Conservation (phyloP, 148 eudicot genomes). For the Rhododendron kiyosumense region DNA sequence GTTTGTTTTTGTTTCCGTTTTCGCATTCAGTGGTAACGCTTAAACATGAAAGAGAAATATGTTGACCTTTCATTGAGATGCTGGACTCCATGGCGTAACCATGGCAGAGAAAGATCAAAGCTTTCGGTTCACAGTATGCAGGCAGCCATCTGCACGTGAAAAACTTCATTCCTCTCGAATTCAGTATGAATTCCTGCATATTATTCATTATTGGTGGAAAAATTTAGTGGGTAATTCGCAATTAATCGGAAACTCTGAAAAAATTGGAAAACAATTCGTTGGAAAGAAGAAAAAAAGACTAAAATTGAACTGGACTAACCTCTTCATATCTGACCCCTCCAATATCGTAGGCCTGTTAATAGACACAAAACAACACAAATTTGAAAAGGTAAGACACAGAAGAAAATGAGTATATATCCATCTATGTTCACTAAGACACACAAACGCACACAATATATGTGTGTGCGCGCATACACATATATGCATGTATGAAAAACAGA, state of each 20-base stretch:
- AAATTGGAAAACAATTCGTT: neutral
- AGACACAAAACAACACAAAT: neutral
- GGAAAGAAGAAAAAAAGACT: neutral
- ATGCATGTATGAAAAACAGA: neutral
- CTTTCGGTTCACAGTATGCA: neutral
- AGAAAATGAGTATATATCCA: neutral
- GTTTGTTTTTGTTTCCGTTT: neutral
- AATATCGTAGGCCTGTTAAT: slow-evolving; percentile 9
- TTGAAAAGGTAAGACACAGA: neutral
- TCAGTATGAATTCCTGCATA: neutral
- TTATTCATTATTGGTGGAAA: neutral
- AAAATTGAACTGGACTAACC: slow-evolving; percentile 7
- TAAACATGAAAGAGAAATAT: neutral
- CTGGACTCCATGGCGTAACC: neutral
- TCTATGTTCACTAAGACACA: neutral
- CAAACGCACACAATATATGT: too few relatives aligned
- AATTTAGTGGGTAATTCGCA: neutral
- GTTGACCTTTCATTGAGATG: neutral
- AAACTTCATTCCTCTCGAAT: slow-evolving; percentile 3
- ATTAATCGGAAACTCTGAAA: neutral
- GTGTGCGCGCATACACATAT: too few relatives aligned
- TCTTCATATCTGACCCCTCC: slow-evolving; percentile 9
- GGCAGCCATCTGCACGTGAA: neutral
- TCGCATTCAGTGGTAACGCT: neutral
- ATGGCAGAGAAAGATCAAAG: neutral